A percentile compares a stretch with the other conserved stretches of the same genome.
Evolutionary conservation across 805 yeast species (phyloP).

Genomic region (Lipomyces starkeyi): DNA sequence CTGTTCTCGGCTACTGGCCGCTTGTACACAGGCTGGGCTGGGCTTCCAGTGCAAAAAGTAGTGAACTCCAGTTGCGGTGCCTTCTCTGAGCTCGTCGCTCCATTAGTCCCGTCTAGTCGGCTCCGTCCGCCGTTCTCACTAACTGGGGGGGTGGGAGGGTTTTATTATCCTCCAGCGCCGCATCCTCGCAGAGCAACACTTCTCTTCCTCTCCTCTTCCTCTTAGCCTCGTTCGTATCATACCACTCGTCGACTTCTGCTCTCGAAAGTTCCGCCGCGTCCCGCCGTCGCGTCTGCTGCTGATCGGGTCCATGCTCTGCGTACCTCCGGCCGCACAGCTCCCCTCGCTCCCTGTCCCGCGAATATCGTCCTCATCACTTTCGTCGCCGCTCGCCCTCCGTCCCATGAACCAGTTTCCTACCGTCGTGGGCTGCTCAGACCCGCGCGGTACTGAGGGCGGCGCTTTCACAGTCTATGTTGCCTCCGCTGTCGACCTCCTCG

Average conservation of each 20-base stretch:
- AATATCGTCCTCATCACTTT: background rate
- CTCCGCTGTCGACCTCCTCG: conserved; percentile 21
- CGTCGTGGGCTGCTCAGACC: conserved; percentile 35
- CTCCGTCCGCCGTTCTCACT: too few relatives aligned
- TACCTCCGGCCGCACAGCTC: conserved; percentile 5
- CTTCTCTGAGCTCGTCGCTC: too few relatives aligned
- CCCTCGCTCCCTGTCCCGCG: conserved; percentile 2
- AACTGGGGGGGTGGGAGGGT: too few relatives aligned
- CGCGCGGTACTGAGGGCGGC: conserved; percentile 29
- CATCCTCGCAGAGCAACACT: background rate
- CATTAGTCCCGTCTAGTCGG: too few relatives aligned
- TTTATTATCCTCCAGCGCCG: background rate
- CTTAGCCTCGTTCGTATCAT: background rate
- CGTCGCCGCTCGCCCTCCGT: background rate
- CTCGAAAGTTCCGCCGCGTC: background rate
- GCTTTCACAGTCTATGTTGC: conserved; percentile 32
- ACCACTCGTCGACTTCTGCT: too few relatives aligned
- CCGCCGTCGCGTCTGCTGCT: background rate
- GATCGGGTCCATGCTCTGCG: conserved; percentile 7
- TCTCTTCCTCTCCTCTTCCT: background rate
- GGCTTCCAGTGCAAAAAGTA: too few relatives aligned
- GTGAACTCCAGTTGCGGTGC: too few relatives aligned
- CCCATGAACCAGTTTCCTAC: conserved; percentile 20
- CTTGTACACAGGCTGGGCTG: too few relatives aligned
- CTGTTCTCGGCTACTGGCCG: too few relatives aligned